Conservation (phyloP, 768 basidiomycete genomes). For the Leccinum barrowsii region DNA sequence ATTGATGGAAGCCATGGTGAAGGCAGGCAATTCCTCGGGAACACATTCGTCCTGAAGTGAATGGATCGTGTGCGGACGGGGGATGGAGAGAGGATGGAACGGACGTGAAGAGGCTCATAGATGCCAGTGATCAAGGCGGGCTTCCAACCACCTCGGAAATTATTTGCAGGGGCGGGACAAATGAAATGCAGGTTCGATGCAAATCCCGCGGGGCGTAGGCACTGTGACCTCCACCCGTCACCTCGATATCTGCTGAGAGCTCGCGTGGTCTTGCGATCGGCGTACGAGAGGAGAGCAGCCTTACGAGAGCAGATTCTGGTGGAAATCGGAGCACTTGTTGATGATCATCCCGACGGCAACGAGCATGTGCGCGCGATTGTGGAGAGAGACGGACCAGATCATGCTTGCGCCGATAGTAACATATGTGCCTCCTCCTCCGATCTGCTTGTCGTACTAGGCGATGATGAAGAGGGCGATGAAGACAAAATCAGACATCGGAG, state of each 20-base stretch:
- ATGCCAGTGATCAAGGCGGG: constrained; percentile 48
- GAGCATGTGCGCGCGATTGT: background rate
- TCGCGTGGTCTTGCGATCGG: constrained; percentile 57
- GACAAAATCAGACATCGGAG: constrained; percentile 42
- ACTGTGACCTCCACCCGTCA: constrained; percentile 58
- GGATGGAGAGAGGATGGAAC: constrained; percentile 21
- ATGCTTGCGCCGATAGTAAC: constrained; percentile 70
- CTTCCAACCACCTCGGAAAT: constrained; percentile 66
- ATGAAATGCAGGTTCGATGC: constrained; percentile 72
- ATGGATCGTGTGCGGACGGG: background rate
- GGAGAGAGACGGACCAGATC: constrained; percentile 52
- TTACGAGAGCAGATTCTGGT: constrained; percentile 53
- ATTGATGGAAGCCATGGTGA: constrained; percentile 56
- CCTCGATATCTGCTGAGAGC: constrained; percentile 74
- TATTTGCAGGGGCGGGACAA: constrained; percentile 63
- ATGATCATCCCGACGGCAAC: constrained; percentile 73
- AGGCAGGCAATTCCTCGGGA: constrained; percentile 71
- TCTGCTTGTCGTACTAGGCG: constrained; percentile 40
- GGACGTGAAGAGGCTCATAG: constrained; percentile 85
- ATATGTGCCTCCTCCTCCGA: constrained; percentile 88
- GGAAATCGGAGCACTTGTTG: constrained; percentile 76
- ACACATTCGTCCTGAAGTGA: constrained; percentile 64
- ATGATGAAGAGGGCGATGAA: constrained; percentile 90
- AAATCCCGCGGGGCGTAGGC: constrained; percentile 57
- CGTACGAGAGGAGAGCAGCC: constrained; percentile 66